Conservation (phyloP, 1,139 yeast species). For the Blastobotrys capitulatus region DNA sequence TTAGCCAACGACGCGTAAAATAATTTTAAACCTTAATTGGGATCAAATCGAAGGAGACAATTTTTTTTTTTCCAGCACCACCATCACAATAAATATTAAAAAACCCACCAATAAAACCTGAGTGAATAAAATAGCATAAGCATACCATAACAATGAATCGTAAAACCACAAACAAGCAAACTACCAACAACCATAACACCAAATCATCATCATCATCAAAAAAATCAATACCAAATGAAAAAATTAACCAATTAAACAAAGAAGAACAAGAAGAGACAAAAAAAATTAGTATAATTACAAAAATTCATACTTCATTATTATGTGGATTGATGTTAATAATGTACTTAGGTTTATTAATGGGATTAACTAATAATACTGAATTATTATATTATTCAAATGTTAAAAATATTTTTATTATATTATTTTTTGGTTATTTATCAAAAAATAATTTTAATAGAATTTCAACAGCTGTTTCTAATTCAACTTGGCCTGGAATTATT, state of each 20-base stretch:
- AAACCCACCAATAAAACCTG: not conserved
- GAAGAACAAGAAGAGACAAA: not conserved
- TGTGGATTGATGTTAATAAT: not conserved
- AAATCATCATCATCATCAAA: not conserved
- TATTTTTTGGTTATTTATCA: not conserved
- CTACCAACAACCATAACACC: too few species aligned
- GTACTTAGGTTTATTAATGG: not conserved
- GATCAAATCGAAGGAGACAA: too few species aligned
- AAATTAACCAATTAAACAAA: not conserved
- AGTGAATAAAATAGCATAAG: too few species aligned
- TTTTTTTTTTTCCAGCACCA: not conserved
- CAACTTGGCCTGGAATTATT: not conserved
- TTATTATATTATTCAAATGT: not conserved
- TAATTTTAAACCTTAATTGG: too few species aligned
- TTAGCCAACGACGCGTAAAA: too few species aligned
- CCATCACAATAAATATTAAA: too few species aligned
- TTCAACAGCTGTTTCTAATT: not conserved
- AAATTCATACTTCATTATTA: not conserved
- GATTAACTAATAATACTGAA: not conserved
- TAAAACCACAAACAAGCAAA: not conserved
- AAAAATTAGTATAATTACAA: not conserved
- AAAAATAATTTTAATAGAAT: not conserved
- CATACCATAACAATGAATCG: too few species aligned
- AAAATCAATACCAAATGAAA: not conserved
- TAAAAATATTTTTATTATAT: not conserved